phyloP scores from a whole-genome alignment of 2,329 filamentous ascomycete genomes.

The Microcyclospora pomicola region DNA sequence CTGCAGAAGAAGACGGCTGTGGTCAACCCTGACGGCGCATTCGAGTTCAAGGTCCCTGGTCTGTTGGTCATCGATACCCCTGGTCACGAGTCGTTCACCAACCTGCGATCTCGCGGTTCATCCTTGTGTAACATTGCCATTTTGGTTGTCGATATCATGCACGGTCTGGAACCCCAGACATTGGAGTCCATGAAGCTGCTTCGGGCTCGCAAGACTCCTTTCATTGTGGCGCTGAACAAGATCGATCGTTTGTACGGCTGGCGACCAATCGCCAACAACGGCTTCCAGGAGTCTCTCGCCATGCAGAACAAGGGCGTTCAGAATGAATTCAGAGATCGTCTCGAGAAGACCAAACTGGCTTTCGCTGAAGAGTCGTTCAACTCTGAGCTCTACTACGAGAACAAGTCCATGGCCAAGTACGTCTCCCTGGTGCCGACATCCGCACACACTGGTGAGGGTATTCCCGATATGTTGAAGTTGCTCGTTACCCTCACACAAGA shows the following conservation, averaged over 20 bases:
- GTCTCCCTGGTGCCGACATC: slow-evolving; percentile 97
- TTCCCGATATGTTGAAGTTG: slow-evolving; percentile 96
- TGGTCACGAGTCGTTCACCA: slow-evolving; percentile 99
- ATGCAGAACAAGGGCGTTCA: slow-evolving; percentile 87
- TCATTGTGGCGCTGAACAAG: slow-evolving; percentile 98
- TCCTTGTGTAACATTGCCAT: slow-evolving; percentile 99
- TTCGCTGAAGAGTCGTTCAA: slow-evolving; percentile 98
- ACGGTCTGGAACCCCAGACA: slow-evolving; percentile 93
- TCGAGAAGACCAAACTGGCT: slow-evolving; percentile 81
- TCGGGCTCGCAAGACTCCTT: slow-evolving; percentile 86
- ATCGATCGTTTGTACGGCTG: slow-evolving; percentile 98
- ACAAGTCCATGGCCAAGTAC: slow-evolving; percentile 88
- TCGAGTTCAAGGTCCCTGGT: slow-evolving; percentile 96
- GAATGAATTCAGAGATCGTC: slow-evolving; percentile 82
- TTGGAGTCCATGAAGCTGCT: slow-evolving; percentile 93
- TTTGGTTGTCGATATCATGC: slow-evolving; percentile 98
- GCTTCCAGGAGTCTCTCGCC: slow-evolving; percentile 81
- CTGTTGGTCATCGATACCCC: slow-evolving; percentile 94
- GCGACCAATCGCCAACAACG: slow-evolving; percentile 98
- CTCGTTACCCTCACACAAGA: slow-evolving; percentile 86
- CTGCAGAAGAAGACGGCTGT: slow-evolving; percentile 85
- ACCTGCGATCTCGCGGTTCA: slow-evolving; percentile 88
- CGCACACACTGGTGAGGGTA: slow-evolving; percentile 96
- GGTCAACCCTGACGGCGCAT: slow-evolving; percentile 76
- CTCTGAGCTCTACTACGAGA: slow-evolving; percentile 90